Evolutionary conservation across 192 early-diverging fungal species (phyloP), one percentile per base, ranked within the genome.

Genomic region (Paraglomus brasilianum): DNA sequence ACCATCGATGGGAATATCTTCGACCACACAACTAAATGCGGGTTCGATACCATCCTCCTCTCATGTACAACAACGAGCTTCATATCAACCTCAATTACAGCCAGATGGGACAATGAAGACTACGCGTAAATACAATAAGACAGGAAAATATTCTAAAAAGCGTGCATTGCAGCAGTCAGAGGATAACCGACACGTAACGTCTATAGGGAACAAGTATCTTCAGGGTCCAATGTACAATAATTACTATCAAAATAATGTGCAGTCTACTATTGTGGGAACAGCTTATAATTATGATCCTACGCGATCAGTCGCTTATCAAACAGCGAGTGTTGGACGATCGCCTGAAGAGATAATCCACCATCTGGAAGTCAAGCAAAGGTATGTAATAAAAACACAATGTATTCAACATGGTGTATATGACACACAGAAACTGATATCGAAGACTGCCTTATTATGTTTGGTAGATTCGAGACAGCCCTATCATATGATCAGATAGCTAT

Each of bases 141-240:
- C 85, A n/a, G 85, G 85, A 44, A 81, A 81, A 48, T 86, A 86
- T 36, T 84, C 85, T 2, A 86, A 86, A 52, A 85, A 85, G 68
- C 73, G 78, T 13, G 72, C 66, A 19, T 10, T 46, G 30, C 72
- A 73, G 47, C 75, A 77, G 36, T 55, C 69, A 43, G 72, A 69
- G 64, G 45, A 61, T 7, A 10, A 48, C 11, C 47, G n/a, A n/a
- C 47, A 48, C 10, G 47, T 10, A n/a, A n/a, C n/a, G n/a, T n/a
- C n/a, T n/a, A n/a, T n/a, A n/a, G n/a, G n/a, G n/a, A n/a, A n/a
- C n/a, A n/a, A 10, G 8, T 40, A 69, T 42, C 39, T 13, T n/a
- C 49, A 51, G 24, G 40, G 24, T 39, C 1, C 14, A 17, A 48
- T 53, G 55, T 15, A 30, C 1, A 44, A 62, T 22, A 62, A 43